These are phyloP conservation scores for Scalesia atractyloides DNA, from an alignment of 129 eudicot genomes.

Conservation along the genomic window DNA sequence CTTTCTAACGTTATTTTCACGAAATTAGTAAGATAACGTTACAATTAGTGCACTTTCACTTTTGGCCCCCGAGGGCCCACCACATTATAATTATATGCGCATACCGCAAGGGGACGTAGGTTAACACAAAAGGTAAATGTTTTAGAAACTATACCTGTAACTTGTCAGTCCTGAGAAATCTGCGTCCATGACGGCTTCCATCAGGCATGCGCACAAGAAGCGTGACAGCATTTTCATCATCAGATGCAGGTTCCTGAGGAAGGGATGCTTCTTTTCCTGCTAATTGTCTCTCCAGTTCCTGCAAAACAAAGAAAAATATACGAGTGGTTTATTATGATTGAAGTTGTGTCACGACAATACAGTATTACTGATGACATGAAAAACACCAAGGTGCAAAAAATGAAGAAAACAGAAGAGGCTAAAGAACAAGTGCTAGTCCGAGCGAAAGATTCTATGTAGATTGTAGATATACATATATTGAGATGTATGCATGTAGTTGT, in stretches of 20 bases:
- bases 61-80: too few species aligned
- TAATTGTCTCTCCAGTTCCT: conserved; percentile 90
- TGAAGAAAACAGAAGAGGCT: not conserved
- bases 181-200: conserved; percentile 84
- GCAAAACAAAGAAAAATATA: conserved; percentile 20
- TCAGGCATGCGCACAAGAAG: conserved; percentile 98
- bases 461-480: not conserved
- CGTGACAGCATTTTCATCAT: conserved; percentile 86
- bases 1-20: too few species aligned
- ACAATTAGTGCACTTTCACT: too few species aligned
- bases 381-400: not conserved
- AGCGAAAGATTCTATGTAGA: not conserved
- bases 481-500: not conserved
- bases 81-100: too few species aligned
- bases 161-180: conserved; percentile 78
- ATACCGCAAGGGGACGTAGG: too few species aligned
- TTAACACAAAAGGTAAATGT: not conserved
- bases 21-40: too few species aligned
- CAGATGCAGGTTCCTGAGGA: conserved; percentile 86
- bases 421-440: not conserved
- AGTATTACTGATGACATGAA: not conserved
- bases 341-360: not conserved
- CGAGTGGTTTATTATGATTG: not conserved
- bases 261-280: conserved; percentile 96
- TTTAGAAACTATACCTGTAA: conserved; percentile 62